Base-by-base conservation (phyloP, 768 basidiomycete species). In the Rhodotorula babjevae region DNA sequence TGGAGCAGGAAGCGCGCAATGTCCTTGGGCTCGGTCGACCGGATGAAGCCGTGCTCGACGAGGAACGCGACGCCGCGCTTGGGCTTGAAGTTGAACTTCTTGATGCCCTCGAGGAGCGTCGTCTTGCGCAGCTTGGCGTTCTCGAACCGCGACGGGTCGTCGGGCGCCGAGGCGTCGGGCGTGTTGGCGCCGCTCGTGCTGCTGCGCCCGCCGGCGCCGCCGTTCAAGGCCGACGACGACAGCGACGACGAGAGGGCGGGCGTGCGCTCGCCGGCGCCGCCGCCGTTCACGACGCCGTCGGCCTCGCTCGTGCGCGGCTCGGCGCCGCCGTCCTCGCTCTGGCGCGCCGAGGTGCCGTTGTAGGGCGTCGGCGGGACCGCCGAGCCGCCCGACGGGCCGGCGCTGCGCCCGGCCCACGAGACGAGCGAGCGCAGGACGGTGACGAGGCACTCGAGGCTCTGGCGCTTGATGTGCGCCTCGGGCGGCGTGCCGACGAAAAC, bases 81-180 rank as follows among this genome's bases (percentile, higher is more conserved):
- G n/a, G 95, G 94, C 82, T 96, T 98, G 84, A 89, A 93, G 80
- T 98, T 97, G 82, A 99, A 99, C 82, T 92, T 93, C 81, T 90
- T 93, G 81, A 98, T 90, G 40, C 96, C 96, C 80, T 98, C 95
- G 52, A 93, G 82, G 42, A 98, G 81, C 0, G 90, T 94, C 47
- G 92, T 97, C 83, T 99, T 99, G 82, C 91, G 90, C 82, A 93
- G 91, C 80, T 96, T 97, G 19, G 93, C 96, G 71, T 86, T 93
- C 83, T 97, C 95, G 74, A 99, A 97, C 78, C 86, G 86, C 29
- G 85, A 88, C 2, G 95, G 95, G 80, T 98, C 95, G 78, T 98
- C 96, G n/a, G 82, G 81, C 52, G 69, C 60, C 0, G 52, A 76
- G 14, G 88, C 79, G 68, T 93, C 92, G 0, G 92, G 91, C 0